Percentiles rank a stretch among this genome's conserved stretches.
phyloP scores from a whole-genome alignment of 495 filamentous ascomycete species.

The Aspergillus wentii region DNA sequence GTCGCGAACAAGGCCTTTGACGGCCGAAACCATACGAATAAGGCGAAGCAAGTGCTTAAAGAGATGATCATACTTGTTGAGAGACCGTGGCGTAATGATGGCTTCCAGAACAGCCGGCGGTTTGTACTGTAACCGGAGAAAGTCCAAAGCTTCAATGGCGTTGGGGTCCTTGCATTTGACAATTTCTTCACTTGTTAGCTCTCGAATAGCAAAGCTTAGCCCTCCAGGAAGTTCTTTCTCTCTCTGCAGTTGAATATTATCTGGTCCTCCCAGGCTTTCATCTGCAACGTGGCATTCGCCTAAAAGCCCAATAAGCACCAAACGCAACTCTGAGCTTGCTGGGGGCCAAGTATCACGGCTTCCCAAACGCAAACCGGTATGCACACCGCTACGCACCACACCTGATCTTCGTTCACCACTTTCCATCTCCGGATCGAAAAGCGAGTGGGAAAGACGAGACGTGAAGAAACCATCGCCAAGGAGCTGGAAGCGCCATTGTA shows the following conservation, averaged over 20 bases:
- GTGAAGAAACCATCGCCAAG: constrained; percentile 80
- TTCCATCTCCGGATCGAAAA: constrained; percentile 82
- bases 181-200: constrained; percentile 69
- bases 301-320: constrained; percentile 83
- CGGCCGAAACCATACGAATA: constrained; percentile 74
- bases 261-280: constrained; percentile 11
- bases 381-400: constrained; percentile 60
- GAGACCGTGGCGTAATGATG: constrained; percentile 60
- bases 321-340: constrained; percentile 81
- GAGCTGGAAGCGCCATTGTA: constrained; percentile 78
- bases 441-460: constrained; percentile 69
- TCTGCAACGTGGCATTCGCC: constrained; percentile 61
- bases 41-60: constrained; percentile 76
- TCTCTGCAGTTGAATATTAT: constrained; percentile 18
- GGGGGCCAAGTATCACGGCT: constrained; percentile 83
- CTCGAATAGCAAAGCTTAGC: constrained; percentile 82
- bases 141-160: constrained; percentile 82
- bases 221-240: constrained; percentile 67
- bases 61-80: constrained; percentile 77
- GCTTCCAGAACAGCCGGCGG: constrained; percentile 67
- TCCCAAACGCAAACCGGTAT: constrained; percentile 76
- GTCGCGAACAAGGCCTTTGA: constrained; percentile 63
- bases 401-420: constrained; percentile 69
- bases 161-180: constrained; percentile 73
- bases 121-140: constrained; percentile 80